Conservation (phyloP, 2,329 filamentous ascomycete species). For the Pseudofabraea citricarpa region DNA sequence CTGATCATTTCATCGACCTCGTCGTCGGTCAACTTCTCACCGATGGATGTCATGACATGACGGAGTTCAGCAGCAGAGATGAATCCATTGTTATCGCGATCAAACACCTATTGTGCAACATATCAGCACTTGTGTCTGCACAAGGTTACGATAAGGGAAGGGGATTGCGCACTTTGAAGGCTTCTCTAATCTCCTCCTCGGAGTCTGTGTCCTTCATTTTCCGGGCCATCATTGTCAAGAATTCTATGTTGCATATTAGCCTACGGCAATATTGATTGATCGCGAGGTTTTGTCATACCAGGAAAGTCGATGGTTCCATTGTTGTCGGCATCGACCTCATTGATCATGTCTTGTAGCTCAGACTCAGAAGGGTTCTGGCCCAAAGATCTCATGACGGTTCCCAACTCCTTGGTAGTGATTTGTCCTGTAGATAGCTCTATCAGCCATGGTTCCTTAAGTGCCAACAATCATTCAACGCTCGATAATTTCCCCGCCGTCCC, state of each 20-base stretch:
- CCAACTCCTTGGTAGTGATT: slow-evolving; percentile 88
- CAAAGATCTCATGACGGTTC: slow-evolving; percentile 85
- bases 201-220: slow-evolving; percentile 95
- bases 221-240: slow-evolving; percentile 89
- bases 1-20: slow-evolving; percentile 93
- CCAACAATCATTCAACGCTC: no score
- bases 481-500: no score
- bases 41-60: slow-evolving; percentile 89
- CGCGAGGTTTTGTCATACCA: slow-evolving; percentile 48
- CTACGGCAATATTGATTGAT: no score
- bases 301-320: slow-evolving; percentile 91
- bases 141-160: not conserved
- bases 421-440: slow-evolving; percentile 52
- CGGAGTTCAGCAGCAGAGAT: slow-evolving; percentile 85
- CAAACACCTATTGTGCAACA: slow-evolving; percentile 56
- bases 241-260: no score
- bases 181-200: slow-evolving; percentile 85
- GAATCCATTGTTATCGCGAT: slow-evolving; percentile 88
- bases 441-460: slow-evolving; percentile 10
- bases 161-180: slow-evolving; percentile 63
- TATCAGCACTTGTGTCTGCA: slow-evolving; percentile 3
- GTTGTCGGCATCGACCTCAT: slow-evolving; percentile 89
- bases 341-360: slow-evolving; percentile 90
- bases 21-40: slow-evolving; percentile 85
- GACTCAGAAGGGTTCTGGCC: slow-evolving; percentile 89